A percentile compares a stretch with the other conserved stretches of the same genome.
phyloP scores from a whole-genome alignment of 2,329 filamentous ascomycete species.

The Ophiostoma piceae region DNA sequence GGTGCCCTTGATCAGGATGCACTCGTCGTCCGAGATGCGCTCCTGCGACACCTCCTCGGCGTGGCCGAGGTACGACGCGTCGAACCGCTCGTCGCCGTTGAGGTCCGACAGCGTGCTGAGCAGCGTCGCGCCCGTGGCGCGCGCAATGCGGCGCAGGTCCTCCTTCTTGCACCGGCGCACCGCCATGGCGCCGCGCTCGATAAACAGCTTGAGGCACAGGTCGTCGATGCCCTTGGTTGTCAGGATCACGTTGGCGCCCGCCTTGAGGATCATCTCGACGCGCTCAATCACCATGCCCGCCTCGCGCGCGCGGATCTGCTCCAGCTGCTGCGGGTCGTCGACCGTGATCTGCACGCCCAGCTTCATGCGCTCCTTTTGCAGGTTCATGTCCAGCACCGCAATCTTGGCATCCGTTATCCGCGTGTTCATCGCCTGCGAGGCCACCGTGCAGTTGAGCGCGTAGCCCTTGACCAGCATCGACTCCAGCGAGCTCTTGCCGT shows the following conservation, averaged over 20 bases:
- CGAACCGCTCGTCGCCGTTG: slow-evolving; percentile 96
- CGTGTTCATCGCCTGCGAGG: slow-evolving; percentile 96
- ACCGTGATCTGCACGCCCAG: slow-evolving; percentile 97
- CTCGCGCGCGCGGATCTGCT: slow-evolving; percentile 93
- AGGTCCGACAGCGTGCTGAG: slow-evolving; percentile 91
- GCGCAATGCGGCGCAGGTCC: slow-evolving; percentile 90
- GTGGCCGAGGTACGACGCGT: slow-evolving; percentile 78
- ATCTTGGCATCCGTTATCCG: slow-evolving; percentile 92
- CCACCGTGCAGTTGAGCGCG: slow-evolving; percentile 96
- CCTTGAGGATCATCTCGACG: slow-evolving; percentile 95
- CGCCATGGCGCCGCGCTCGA: slow-evolving; percentile 93
- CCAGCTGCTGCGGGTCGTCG: slow-evolving; percentile 92
- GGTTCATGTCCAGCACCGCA: slow-evolving; percentile 92
- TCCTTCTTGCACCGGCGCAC: slow-evolving; percentile 98
- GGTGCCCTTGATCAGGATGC: slow-evolving; percentile 92
- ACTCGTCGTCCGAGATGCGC: slow-evolving; percentile 97
- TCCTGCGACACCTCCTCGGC: slow-evolving; percentile 98
- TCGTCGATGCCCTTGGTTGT: slow-evolving; percentile 99
- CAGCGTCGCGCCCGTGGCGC: slow-evolving; percentile 88
- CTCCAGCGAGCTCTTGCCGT: slow-evolving; percentile 85
- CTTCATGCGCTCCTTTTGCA: slow-evolving; percentile 99
- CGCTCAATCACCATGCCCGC: slow-evolving; percentile 88
- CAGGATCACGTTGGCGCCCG: slow-evolving; percentile 90
- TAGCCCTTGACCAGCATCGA: slow-evolving; percentile 93
- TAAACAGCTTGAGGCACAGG: slow-evolving; percentile 85